Base-by-base conservation (phyloP, 1,284 basidiomycete genomes). In the Tylopilus orsonianus region DNA sequence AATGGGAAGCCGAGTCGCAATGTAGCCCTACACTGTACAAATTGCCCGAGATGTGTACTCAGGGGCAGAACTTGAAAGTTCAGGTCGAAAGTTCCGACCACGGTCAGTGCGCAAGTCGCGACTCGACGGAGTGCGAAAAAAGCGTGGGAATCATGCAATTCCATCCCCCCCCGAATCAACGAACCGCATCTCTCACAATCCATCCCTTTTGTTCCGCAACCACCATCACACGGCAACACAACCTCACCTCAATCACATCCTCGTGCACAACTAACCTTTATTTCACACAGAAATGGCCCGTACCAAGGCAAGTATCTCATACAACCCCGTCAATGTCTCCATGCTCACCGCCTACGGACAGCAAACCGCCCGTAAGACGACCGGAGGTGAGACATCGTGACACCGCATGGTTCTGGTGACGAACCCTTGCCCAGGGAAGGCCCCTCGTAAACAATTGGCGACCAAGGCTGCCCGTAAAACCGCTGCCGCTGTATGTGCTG, bases 391-490 rank as follows among this genome's bases (percentile, higher is more conserved):
- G 83, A 65, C 13, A 8, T 35, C 20, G 8, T 44, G 7, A 8
- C 12, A 34, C 46, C 50, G 52, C 58, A 46, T 44, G 18, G 30
- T 41, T 29, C 40, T 22, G 18, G 36, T 40, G 24, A 46, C 37
- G 2, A 49, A 49, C 32, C 24, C 39, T 4, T 37, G 8, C 41
- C 3, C 60, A 87, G 87, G 87, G 66, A 90, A 90, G 72, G 87
- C 87, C 51, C 87, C 87, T 53, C 87, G 88, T 79, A 92, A 92
- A 75, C 90, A 91, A 75, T 84, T 92, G 71, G 90, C 90, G 39
- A 91, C 92, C 74, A 94, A 94, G 79, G 90, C 89, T 45, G 90
- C 90, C 56, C 80, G 87, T 57, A 90, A 90, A 77, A 90, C 87
- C 27, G 85, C 84, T 43, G 77, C 83, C 50, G 84, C 83, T 52